Base-by-base conservation (phyloP, 1,139 yeast species). In the Lodderomyces theae region DNA sequence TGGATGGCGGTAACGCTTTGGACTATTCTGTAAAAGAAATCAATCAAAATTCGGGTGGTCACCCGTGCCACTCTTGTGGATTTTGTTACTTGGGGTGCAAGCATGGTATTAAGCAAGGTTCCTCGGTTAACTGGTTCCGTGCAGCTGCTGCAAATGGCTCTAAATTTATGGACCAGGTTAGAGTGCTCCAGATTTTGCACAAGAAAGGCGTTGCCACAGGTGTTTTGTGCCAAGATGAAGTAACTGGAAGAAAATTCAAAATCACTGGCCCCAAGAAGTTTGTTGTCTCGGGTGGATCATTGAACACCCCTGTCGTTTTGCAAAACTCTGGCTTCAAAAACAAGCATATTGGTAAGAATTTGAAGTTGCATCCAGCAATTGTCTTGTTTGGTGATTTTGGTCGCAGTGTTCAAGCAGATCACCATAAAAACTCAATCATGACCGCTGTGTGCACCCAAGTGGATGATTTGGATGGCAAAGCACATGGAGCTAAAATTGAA, bases 401-500 rank as follows among this genome's bases (percentile, higher is more conserved):
- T 8, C 48, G 48, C 15, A 68, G 63, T 0, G 58, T 57, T 10
- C 56, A 57, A n/a, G 58, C 68, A 1, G 59, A 69, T 32, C 69
- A 79, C 9, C 60, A 57, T 45, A 54, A 66, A 18, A 62, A 70
- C 36, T 61, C 82, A 1, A 77, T 79, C 40, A 63, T 79, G 72
- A 76, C 83, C 0, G 52, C 79, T 0, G 79, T 77, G 1, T 66
- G 77, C 53, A 64, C 70, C 12, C 69, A 75, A 51, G 68, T 60
- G 22, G 80, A 69, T 42, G 78, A 79, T 49, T 49, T 76, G 28
- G 83, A 79, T 52, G 82, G 82, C 2, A 61, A 69, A 45, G 77
- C 69, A 2, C 81, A 78, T 52, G 85, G 85, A 2, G 76, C 80
- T 10, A 73, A 71, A 54, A 66, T 79, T 42, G 84, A 79, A 56